Percentiles rank a stretch among this genome's conserved stretches.
These are phyloP conservation scores for Pleurotus djamor DNA, from an alignment of 768 basidiomycete species.

Conservation along the genomic window DNA sequence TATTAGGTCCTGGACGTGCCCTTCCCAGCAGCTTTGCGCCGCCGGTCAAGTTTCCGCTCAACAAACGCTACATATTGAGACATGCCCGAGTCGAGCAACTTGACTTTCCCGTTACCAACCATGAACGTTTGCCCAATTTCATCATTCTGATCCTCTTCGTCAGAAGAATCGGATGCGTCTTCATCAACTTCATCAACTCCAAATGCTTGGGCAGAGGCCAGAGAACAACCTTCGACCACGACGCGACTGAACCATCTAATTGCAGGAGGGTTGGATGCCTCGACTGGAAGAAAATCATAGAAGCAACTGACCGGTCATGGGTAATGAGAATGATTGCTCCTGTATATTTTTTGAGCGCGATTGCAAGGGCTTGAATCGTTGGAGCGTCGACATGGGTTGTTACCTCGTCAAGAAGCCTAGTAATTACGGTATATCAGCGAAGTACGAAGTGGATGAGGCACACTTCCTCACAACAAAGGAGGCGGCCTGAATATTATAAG, in stretches of 20 bases:
- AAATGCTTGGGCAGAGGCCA: conserved; percentile 17
- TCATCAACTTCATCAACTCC: conserved; percentile 18
- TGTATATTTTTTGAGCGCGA: conserved; percentile 44
- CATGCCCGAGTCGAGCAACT: conserved; percentile 20
- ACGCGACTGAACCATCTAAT: conserved; percentile 19
- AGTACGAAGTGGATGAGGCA: not conserved
- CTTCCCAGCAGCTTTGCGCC: not conserved
- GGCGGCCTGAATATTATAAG: conserved; percentile 52
- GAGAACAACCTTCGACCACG: conserved; percentile 20
- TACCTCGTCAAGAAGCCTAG: conserved; percentile 50
- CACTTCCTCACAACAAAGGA: conserved; percentile 33
- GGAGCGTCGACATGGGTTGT: conserved; percentile 69
- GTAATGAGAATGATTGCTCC: conserved; percentile 65
- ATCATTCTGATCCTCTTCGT: conserved; percentile 12
- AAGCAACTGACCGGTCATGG: conserved; percentile 46
- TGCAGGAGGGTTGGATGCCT: not conserved
- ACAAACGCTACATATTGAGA: conserved; percentile 17
- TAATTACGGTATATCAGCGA: not conserved
- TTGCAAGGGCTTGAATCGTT: conserved; percentile 54
- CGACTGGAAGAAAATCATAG: not conserved
- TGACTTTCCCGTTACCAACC: conserved; percentile 19
- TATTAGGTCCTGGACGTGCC: too few species aligned
- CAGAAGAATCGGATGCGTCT: conserved; percentile 11
- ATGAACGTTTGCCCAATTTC: conserved; percentile 16
- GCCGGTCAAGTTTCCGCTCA: conserved; percentile 16